Evolutionary conservation across 192 early-diverging fungal genomes (phyloP).

Genomic region (Rhizoclosmatium sp.): DNA sequence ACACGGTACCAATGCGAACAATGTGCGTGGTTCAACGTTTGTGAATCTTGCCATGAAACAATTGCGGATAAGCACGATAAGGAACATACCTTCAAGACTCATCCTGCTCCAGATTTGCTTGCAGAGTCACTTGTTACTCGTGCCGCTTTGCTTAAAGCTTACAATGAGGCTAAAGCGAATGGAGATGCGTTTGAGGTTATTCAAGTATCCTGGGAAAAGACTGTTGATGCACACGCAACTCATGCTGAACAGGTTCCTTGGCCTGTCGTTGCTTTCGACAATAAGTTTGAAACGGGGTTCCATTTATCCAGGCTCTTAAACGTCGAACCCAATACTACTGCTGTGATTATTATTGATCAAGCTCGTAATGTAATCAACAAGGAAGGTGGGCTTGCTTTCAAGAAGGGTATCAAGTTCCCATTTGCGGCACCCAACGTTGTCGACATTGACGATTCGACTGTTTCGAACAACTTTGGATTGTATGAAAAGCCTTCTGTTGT

Average conservation of each 20-base stretch:
- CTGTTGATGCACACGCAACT: constrained; percentile 11
- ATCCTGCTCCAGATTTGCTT: background rate
- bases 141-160: constrained; percentile 7
- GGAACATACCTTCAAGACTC: constrained; percentile 1
- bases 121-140: constrained; percentile 2
- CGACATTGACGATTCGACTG: constrained; percentile 5
- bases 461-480: constrained; percentile 10
- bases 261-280: constrained; percentile 19
- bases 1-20: background rate
- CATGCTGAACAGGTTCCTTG: constrained; percentile 15
- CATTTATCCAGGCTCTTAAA: constrained; percentile 6
- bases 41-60: constrained; percentile 6
- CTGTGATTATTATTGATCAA: constrained; percentile 8
- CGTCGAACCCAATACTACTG: background rate
- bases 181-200: constrained; percentile 20
- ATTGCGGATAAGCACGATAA: constrained; percentile 12
- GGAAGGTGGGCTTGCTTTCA: background rate
- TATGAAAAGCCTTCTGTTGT: constrained; percentile 1
- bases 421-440: background rate
- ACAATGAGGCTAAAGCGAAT: constrained; percentile 4
- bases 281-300: constrained; percentile 3
- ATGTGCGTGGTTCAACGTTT: constrained; percentile 5
- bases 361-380: constrained; percentile 18
- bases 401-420: constrained; percentile 18
- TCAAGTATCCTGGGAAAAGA: constrained; percentile 14